phyloP scores from a whole-genome alignment of 345 rosid species.

The Sapria himalayana region DNA sequence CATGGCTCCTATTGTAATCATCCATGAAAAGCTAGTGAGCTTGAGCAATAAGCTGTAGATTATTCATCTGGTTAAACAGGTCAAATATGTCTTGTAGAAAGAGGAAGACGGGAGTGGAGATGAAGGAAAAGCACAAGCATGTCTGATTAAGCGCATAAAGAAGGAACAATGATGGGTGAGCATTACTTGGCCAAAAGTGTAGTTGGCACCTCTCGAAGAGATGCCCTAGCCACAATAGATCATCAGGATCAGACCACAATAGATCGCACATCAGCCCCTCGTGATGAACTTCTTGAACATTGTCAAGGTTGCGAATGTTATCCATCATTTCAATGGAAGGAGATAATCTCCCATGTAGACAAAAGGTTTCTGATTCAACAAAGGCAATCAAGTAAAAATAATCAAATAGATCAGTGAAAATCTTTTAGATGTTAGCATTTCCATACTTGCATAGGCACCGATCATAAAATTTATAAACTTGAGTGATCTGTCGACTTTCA shows the following conservation, averaged over 20 bases:
- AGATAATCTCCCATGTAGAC: constrained; percentile 21
- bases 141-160: no score
- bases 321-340: constrained; percentile 19
- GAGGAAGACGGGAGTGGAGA: not conserved
- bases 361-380: constrained; percentile 10
- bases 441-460: constrained; percentile 18
- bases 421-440: constrained; percentile 21
- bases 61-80: constrained; percentile 2
- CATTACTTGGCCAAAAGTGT: no score
- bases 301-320: constrained; percentile 16
- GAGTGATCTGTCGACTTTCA: no score
- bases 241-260: not conserved
- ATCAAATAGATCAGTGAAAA: constrained; percentile 21
- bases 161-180: no score
- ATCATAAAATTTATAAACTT: constrained; percentile 19
- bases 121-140: no score
- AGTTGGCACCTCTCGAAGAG: not conserved
- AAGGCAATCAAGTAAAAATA: constrained; percentile 16
- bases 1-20: constrained; percentile 3
- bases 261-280: constrained; percentile 4
- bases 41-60: constrained; percentile 1
- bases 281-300: constrained; percentile 15
- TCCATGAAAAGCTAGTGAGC: constrained; percentile 5
- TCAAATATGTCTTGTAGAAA: constrained; percentile 1
- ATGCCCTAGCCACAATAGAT: not conserved